These are phyloP conservation scores for Acanthamoeba divionensis DNA, from an alignment of 208 protist genomes.

Conservation along the genomic window DNA sequence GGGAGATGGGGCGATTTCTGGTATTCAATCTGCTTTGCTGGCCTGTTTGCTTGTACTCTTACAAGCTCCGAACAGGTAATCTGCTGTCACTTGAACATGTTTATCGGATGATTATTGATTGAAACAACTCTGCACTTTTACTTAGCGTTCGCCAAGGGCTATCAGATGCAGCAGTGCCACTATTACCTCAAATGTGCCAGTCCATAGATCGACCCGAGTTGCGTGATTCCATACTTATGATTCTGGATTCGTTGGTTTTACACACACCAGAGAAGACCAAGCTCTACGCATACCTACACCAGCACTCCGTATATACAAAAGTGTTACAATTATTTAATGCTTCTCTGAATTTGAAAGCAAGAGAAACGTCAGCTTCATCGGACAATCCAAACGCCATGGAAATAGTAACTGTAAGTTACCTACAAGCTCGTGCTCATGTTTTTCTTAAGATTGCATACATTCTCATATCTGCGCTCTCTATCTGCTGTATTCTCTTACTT, in stretches of 20 bases:
- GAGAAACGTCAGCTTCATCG: neutral
- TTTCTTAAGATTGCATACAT: too few species aligned
- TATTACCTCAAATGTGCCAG: neutral
- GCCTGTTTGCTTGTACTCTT: neutral
- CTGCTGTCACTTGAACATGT: neutral
- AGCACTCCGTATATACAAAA: neutral
- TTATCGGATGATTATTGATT: neutral
- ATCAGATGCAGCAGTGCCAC: neutral
- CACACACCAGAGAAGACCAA: neutral
- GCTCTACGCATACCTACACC: neutral
- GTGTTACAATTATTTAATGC: neutral
- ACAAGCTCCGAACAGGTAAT: neutral
- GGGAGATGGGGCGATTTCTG: too few species aligned
- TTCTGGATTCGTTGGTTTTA: neutral
- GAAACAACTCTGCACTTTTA: too few species aligned
- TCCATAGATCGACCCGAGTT: neutral
- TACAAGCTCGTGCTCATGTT: too few species aligned
- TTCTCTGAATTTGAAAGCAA: neutral
- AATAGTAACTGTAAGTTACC: too few species aligned
- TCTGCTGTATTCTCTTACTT: too few species aligned
- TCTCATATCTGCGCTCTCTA: too few species aligned
- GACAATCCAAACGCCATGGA: too few species aligned
- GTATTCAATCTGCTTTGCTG: neutral
- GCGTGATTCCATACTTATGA: neutral
- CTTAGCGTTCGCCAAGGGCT: too few species aligned